These are phyloP conservation scores for Groenewaldozyma sp. DNA, from an alignment of 1,139 yeast species.

Conservation along the genomic window DNA sequence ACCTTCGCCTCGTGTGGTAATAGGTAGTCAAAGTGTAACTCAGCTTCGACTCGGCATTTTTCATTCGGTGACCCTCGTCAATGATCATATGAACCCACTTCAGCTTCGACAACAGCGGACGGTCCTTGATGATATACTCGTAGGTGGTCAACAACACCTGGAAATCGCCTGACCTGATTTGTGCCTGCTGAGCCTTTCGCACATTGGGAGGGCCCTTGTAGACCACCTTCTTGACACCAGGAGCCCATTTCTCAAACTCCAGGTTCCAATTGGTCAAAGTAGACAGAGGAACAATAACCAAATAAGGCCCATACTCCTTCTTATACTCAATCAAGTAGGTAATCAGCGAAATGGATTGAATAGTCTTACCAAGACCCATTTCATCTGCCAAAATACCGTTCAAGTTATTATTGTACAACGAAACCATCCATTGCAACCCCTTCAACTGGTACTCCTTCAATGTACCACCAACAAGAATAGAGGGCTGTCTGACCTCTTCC, in stretches of 20 bases:
- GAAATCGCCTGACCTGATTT: conserved; percentile 69
- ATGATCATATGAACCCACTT: conserved; percentile 96
- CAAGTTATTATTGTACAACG: conserved; percentile 81
- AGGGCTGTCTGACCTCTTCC: conserved; percentile 80
- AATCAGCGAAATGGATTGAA: conserved; percentile 70
- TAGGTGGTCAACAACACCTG: conserved; percentile 81
- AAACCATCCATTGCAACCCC: conserved; percentile 98
- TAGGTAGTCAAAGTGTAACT: conserved; percentile 75
- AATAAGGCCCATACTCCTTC: conserved; percentile 46
- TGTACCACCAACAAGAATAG: conserved; percentile 82
- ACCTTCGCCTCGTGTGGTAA: conserved; percentile 74
- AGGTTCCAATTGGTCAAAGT: conserved; percentile 94
- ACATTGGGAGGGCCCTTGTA: conserved; percentile 61
- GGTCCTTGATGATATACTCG: conserved; percentile 70
- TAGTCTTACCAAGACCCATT: conserved; percentile 87
- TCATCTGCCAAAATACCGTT: conserved; percentile 95
- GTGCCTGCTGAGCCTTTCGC: conserved; percentile 66
- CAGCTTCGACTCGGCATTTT: conserved; percentile 81
- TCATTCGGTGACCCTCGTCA: conserved; percentile 99
- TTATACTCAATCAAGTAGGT: conserved; percentile 67
- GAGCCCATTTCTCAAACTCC: conserved; percentile 97
- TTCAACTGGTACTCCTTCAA: conserved; percentile 88
- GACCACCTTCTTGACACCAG: conserved; percentile 32
- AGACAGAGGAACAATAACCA: conserved; percentile 90
- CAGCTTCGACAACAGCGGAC: conserved; percentile 66